These are phyloP conservation scores for Boechera stricta DNA, from an alignment of 345 rosid species.

Conservation along the genomic window DNA sequence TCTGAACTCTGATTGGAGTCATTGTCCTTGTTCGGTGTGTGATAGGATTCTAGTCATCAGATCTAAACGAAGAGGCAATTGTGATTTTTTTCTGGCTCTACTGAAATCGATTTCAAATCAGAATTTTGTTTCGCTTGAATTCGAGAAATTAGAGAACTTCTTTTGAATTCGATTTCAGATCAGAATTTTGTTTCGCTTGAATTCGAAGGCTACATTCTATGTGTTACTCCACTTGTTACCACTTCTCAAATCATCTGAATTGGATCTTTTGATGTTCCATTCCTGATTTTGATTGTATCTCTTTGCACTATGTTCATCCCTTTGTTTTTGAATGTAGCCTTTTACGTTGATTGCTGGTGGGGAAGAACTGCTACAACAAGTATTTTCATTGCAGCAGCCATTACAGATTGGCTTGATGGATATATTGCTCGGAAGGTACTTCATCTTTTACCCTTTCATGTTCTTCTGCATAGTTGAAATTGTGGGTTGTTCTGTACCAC, in stretches of 20 bases:
- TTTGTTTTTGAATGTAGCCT: conserved; percentile 57
- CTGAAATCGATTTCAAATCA: conserved; percentile 11
- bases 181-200: conserved; percentile 9
- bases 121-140: conserved; percentile 4
- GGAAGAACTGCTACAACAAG: conserved; percentile 91
- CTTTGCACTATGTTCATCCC: conserved; percentile 7
- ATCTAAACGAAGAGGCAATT: conserved; percentile 14
- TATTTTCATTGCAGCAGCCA: conserved; percentile 89
- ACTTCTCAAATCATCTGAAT: background rate
- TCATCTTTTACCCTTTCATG: background rate
- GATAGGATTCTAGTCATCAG: conserved; percentile 22
- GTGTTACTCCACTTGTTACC: background rate
- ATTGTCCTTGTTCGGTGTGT: conserved; percentile 8
- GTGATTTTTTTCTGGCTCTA: background rate
- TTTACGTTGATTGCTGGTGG: conserved; percentile 89
- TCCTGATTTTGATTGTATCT: conserved; percentile 8
- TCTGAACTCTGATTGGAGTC: conserved; percentile 7
- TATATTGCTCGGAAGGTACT: conserved; percentile 91
- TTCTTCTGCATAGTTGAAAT: background rate
- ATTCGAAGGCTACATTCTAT: background rate
- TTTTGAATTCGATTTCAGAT: conserved; percentile 10
- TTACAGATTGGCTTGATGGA: conserved; percentile 99
- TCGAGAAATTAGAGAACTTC: background rate
- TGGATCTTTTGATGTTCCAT: conserved; percentile 10
- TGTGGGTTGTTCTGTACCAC: background rate